These are phyloP conservation scores for Balakata baccata DNA, from an alignment of 345 rosid genomes.

Conservation along the genomic window DNA sequence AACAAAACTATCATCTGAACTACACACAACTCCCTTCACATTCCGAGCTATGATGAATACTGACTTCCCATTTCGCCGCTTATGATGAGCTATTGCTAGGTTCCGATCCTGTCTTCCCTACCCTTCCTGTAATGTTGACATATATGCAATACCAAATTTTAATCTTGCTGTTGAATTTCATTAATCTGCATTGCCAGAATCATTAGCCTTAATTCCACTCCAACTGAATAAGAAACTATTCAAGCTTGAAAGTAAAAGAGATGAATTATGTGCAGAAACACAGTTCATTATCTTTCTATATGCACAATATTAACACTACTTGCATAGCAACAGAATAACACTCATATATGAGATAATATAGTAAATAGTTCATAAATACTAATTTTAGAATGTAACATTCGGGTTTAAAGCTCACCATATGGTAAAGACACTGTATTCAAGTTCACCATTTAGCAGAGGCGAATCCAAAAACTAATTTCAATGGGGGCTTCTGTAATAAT, in stretches of 20 bases:
- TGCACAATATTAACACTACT: no score
- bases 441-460: no score
- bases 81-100: constrained; percentile 76
- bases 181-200: not conserved
- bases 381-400: no score
- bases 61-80: constrained; percentile 63
- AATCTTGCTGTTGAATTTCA: not conserved
- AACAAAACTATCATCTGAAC: constrained; percentile 65
- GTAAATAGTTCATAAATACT: no score
- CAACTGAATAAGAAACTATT: not conserved
- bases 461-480: no score
- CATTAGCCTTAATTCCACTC: not conserved
- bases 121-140: constrained; percentile 68
- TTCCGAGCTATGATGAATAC: constrained; percentile 62
- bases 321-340: no score
- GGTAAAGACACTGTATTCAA: no score
- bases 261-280: no score
- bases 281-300: no score
- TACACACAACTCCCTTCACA: constrained; percentile 54
- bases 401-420: no score
- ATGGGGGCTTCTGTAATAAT: no score
- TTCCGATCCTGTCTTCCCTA: constrained; percentile 78
- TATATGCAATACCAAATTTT: constrained; percentile 13
- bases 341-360: no score
- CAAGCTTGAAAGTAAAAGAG: not conserved